Evolutionary conservation across 1,284 basidiomycete genomes (phyloP).

Genomic region (Cryptococcus jaspeensis): DNA sequence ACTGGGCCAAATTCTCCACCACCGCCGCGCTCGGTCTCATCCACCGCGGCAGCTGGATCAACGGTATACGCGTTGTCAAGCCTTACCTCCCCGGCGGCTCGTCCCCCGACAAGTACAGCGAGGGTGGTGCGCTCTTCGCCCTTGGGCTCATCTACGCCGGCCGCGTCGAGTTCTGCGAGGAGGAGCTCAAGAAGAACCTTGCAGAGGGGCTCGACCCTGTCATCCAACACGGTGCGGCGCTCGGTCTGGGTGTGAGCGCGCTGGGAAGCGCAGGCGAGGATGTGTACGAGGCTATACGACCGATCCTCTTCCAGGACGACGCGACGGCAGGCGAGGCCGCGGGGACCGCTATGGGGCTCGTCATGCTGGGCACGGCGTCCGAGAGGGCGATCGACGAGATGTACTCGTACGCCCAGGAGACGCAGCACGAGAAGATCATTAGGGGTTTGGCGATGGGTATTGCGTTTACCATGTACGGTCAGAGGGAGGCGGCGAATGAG

Average conservation of each 20-base stretch:
- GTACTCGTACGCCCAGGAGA: slow-evolving; percentile 89
- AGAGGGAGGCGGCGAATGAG: slow-evolving; percentile 81
- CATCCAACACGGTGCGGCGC: slow-evolving; percentile 91
- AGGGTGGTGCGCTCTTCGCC: slow-evolving; percentile 90
- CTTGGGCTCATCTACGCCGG: slow-evolving; percentile 88
- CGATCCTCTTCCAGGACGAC: slow-evolving; percentile 83
- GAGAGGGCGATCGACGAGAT: slow-evolving; percentile 81
- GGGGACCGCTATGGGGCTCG: slow-evolving; percentile 92
- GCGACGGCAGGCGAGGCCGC: slow-evolving; percentile 91
- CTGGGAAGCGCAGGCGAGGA: slow-evolving; percentile 87
- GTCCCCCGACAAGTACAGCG: slow-evolving; percentile 68
- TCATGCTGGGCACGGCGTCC: slow-evolving; percentile 89
- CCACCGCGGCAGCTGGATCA: slow-evolving; percentile 90
- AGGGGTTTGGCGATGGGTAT: slow-evolving; percentile 87
- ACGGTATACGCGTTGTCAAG: slow-evolving; percentile 87
- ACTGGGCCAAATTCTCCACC: slow-evolving; percentile 97
- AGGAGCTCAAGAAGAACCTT: slow-evolving; percentile 66
- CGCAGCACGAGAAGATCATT: slow-evolving; percentile 97
- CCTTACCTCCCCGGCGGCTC: slow-evolving; percentile 81
- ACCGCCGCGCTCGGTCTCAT: slow-evolving; percentile 94
- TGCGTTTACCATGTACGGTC: slow-evolving; percentile 85
- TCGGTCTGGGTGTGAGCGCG: slow-evolving; percentile 87
- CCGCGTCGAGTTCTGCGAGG: slow-evolving; percentile 61
- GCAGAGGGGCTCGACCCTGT: slow-evolving; percentile 66
- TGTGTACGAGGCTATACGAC: slow-evolving; percentile 86